Percentiles rank a stretch among this genome's conserved stretches.
phyloP scores from a whole-genome alignment of 2,329 filamentous ascomycete species.

The Arthroderma sp. region DNA sequence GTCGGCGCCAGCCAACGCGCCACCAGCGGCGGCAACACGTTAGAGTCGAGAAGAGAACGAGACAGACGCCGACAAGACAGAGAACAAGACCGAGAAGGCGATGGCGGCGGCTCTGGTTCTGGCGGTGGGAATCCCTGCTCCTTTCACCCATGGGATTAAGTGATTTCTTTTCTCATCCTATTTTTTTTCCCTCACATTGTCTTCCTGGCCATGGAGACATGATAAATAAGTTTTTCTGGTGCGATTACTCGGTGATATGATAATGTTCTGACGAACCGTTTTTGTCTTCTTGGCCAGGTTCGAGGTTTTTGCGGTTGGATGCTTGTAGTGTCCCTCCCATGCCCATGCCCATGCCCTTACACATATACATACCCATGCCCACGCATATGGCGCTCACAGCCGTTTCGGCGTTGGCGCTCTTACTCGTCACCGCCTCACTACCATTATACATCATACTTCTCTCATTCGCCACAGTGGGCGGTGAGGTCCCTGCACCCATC shows the following conservation, averaged over 20 bases:
- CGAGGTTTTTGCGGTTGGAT: not conserved
- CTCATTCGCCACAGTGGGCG: not conserved
- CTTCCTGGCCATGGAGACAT: too few relatives aligned
- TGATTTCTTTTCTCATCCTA: not conserved
- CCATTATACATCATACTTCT: not conserved
- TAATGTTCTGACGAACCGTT: not conserved
- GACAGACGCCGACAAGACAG: not conserved
- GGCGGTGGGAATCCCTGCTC: conserved; percentile 13
- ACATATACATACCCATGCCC: not conserved
- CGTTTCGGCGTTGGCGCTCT: not conserved
- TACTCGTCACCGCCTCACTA: conserved; percentile 1
- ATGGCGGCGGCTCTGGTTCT: conserved; percentile 24
- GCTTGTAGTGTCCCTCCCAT: not conserved
- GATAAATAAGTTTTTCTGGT: too few relatives aligned
- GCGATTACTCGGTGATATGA: not conserved
- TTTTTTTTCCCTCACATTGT: not conserved
- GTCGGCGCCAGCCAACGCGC: conserved; percentile 10
- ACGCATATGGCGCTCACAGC: not conserved
- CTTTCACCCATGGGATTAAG: conserved; percentile 6
- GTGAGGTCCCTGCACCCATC: not conserved
- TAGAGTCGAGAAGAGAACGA: not conserved
- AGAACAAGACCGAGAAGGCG: conserved; percentile 7
- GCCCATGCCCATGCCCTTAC: not conserved
- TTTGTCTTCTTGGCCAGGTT: not conserved
- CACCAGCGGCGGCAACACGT: not conserved